These are phyloP conservation scores for Eremomyces bilateralis DNA, from an alignment of 495 filamentous ascomycete species.

Conservation along the genomic window DNA sequence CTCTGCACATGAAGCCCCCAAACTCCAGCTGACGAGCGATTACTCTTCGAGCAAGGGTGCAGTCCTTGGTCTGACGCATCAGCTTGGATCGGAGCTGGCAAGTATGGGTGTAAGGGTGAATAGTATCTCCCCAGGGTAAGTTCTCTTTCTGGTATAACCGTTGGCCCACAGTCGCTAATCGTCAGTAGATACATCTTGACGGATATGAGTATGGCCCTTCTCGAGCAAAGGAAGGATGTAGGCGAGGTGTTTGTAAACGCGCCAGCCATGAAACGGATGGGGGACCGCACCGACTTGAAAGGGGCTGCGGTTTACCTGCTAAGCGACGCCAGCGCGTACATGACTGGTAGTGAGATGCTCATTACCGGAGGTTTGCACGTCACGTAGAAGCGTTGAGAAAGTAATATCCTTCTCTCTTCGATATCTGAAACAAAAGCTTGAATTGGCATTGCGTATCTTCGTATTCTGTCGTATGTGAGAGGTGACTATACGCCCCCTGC, in stretches of 20 bases:
- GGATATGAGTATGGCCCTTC: slow-evolving; percentile 1
- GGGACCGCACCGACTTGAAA: slow-evolving; percentile 2
- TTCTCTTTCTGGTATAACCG: not conserved
- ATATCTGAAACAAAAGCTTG: too few species aligned
- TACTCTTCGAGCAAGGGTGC: slow-evolving; percentile 5
- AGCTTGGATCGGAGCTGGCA: slow-evolving; percentile 8
- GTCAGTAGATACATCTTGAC: not conserved
- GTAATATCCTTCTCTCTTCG: too few species aligned
- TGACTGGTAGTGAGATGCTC: slow-evolving; percentile 2
- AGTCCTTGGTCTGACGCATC: slow-evolving; percentile 1
- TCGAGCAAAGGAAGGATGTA: not conserved
- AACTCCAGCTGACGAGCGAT: slow-evolving; percentile 3
- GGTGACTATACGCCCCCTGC: too few species aligned
- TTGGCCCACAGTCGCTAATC: not conserved
- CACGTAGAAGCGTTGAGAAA: too few species aligned
- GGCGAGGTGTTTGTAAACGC: not conserved
- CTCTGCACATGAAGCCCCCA: slow-evolving; percentile 7
- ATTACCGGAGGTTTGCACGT: slow-evolving; percentile 3
- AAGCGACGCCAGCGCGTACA: slow-evolving; percentile 2
- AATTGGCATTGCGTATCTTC: too few species aligned
- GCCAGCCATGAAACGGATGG: slow-evolving; percentile 1
- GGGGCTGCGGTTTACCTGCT: slow-evolving; percentile 2
- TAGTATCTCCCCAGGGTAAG: slow-evolving; percentile 9
- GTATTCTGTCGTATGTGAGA: too few species aligned
- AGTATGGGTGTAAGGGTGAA: slow-evolving; percentile 8